Base-by-base conservation (phyloP, 805 yeast species). In the Isabelozyma rhagii region DNA sequence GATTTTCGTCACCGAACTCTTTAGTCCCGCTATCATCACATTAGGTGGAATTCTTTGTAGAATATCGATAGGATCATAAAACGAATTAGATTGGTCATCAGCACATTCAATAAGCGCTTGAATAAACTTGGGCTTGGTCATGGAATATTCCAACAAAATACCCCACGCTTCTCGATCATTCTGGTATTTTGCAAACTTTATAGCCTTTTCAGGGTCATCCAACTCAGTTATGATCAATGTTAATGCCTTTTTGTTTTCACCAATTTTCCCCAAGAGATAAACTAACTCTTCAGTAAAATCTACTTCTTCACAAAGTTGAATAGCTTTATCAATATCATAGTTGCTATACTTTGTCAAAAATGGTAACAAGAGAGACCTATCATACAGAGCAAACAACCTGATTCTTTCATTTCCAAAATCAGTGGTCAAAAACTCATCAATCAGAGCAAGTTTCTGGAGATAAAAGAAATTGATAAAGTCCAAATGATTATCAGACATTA, bases 131-230 rank as follows among this genome's bases (percentile, higher is more conserved):
- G 97, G 94, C 55, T 83, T 83, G 39, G 77, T 75, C 70, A 84
- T 77, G 17, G 96, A 84, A 62, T 84, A 82, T 17, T 81, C 83
- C 9, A 93, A 68, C 52, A 93, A 73, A 43, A 83, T 82, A 41
- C 83, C 83, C 96, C 97, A 91, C 9, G 90, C 69, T n/a, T 89
- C 96, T 18, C 73, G 66, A 57, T 90, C 96, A 46, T 83, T 82
- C 44, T 78, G 81, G 9, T 76, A 76, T 46, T 75, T 78, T 1
- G 92, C 94, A 74, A 91, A 94, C 14, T 77, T 78, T 21, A 94
- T 87, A 0, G 98, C 98, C 54, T 80, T 75, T 40, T 79, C 78
- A 0, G 97, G 93, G 62, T 93, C 94, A 48, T 85, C 77, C 46
- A 92, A 68, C 56, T 88, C 79, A 54, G 88, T 86, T 39, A 91